phyloP scores from a whole-genome alignment of 176 grass and related monocot species.

The Carex scoparia region DNA sequence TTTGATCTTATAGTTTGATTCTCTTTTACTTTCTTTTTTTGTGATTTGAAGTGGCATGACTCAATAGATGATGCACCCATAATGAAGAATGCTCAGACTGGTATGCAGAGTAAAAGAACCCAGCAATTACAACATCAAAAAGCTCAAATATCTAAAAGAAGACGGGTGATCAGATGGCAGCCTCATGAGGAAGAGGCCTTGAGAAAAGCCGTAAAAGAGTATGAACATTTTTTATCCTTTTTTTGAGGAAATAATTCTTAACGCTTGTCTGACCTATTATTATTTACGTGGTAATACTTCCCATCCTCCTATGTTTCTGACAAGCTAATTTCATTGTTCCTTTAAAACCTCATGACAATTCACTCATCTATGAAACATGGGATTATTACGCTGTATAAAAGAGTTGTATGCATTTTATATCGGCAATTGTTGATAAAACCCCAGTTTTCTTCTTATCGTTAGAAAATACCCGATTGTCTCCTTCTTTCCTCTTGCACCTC shows the following conservation, averaged over 20 bases:
- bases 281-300: not conserved
- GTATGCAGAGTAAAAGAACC: not conserved
- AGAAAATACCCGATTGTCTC: not conserved
- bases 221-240: conserved; percentile 25
- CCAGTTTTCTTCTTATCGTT: not conserved
- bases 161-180: conserved; percentile 55
- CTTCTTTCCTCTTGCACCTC: not conserved
- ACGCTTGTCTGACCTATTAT: not conserved
- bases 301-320: not conserved
- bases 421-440: not conserved
- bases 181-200: conserved; percentile 55
- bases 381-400: not conserved
- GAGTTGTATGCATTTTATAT: not conserved
- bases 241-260: too few species aligned
- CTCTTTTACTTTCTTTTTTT: not conserved
- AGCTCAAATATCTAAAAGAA: conserved; percentile 29
- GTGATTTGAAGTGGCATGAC: conserved; percentile 8
- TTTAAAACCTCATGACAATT: not conserved
- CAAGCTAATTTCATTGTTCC: not conserved
- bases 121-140: not conserved
- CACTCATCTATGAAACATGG: not conserved
- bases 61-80: not conserved
- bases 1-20: not conserved
- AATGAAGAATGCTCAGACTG: not conserved
- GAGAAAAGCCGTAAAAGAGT: conserved; percentile 64